These are phyloP conservation scores for Rozella allomycis DNA, from an alignment of 371 early-diverging fungal genomes.

Conservation along the genomic window DNA sequence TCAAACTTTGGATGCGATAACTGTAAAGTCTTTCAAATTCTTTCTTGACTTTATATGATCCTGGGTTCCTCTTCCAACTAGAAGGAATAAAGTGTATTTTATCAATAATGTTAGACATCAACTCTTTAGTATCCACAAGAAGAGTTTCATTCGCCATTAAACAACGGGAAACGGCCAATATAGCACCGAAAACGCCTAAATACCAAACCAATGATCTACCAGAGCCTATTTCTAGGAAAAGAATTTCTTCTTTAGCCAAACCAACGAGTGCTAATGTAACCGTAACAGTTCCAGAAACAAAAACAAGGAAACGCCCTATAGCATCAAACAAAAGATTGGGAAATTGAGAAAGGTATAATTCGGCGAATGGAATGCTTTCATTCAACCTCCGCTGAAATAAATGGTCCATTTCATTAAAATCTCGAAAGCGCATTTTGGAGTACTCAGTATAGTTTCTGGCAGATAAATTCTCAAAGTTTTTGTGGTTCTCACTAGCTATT, in stretches of 20 bases:
- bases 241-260: slow-evolving; percentile 60
- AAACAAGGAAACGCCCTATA: slow-evolving; percentile 61
- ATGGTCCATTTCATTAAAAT: slow-evolving; percentile 91
- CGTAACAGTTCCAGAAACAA: slow-evolving; percentile 70
- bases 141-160: slow-evolving; percentile 61
- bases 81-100: slow-evolving; percentile 74
- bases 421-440: slow-evolving; percentile 70
- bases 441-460: neutral
- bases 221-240: slow-evolving; percentile 66
- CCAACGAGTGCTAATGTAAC: slow-evolving; percentile 58
- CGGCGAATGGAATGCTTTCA: slow-evolving; percentile 42
- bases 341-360: slow-evolving; percentile 65
- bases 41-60: slow-evolving; percentile 33
- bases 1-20: slow-evolving; percentile 48
- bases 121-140: slow-evolving; percentile 53
- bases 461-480: neutral
- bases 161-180: slow-evolving; percentile 55
- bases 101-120: slow-evolving; percentile 49
- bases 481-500: slow-evolving; percentile 58
- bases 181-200: slow-evolving; percentile 61
- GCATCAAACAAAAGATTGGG: slow-evolving; percentile 56
- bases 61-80: slow-evolving; percentile 45
- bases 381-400: slow-evolving; percentile 52
- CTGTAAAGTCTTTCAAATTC: slow-evolving; percentile 59
- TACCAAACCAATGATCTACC: slow-evolving; percentile 71